Conservation (phyloP, 176 grass and related monocot genomes). For the Lolium rigidum region DNA sequence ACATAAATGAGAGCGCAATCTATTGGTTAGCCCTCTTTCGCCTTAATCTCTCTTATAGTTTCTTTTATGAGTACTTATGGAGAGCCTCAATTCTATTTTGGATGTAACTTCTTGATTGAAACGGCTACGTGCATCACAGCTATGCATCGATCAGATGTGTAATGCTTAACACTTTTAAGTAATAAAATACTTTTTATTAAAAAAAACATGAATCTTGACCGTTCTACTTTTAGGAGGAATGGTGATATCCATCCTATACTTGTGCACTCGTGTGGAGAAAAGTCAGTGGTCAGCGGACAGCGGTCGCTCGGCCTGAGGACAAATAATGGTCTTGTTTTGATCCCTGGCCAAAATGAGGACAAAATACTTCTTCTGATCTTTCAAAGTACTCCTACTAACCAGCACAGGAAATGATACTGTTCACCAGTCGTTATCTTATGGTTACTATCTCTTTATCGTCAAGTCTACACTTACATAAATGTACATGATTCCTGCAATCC, state of each 20-base stretch:
- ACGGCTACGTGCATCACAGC: too few relatives aligned
- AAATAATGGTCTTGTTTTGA: not conserved
- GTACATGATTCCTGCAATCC: not conserved
- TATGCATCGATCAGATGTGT: too few relatives aligned
- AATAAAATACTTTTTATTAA: too few relatives aligned
- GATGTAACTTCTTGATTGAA: too few relatives aligned
- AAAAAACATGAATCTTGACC: not conserved
- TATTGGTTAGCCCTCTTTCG: too few relatives aligned
- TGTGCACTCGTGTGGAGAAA: not conserved
- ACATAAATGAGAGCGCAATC: too few relatives aligned
- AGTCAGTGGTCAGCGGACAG: constrained; percentile 6
- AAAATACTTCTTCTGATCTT: not conserved
- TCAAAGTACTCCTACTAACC: not conserved
- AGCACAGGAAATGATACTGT: not conserved
- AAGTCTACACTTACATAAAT: constrained; percentile 22
- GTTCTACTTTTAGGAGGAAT: not conserved
- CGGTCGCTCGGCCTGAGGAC: not conserved
- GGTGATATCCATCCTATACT: not conserved
- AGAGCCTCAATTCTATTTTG: too few relatives aligned
- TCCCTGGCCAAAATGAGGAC: not conserved
- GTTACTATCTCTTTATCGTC: not conserved
- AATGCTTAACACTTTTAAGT: too few relatives aligned
- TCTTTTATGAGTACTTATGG: too few relatives aligned
- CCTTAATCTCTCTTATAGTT: too few relatives aligned
- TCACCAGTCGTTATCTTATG: constrained; percentile 8